A percentile compares a stretch with the other conserved stretches of the same genome.
Conservation (phyloP, 2,329 filamentous ascomycete species). For the Fusarium pseudograminearum region DNA sequence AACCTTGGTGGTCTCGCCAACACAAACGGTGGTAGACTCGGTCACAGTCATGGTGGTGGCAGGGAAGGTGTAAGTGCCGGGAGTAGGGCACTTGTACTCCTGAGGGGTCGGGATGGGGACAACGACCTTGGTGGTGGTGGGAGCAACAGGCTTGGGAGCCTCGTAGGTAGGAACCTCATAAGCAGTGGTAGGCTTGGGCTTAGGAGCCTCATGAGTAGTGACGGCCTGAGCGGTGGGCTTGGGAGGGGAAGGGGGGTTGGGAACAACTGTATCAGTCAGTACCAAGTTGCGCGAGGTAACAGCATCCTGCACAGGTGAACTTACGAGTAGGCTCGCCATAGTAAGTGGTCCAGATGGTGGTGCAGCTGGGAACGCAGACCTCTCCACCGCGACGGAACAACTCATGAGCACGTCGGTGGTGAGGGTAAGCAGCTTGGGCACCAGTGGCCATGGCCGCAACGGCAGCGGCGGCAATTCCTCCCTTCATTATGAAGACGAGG, state of each 20-base stretch:
- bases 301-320: constrained; percentile 45
- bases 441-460: constrained; percentile 69
- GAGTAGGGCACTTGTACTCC: constrained; percentile 68
- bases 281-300: neutral
- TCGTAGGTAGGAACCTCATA: constrained; percentile 25
- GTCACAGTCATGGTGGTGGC: constrained; percentile 77
- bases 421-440: constrained; percentile 65
- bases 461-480: constrained; percentile 73
- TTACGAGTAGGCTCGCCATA: constrained; percentile 75
- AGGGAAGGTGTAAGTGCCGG: constrained; percentile 81
- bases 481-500: constrained; percentile 76
- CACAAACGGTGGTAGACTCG: constrained; percentile 75
- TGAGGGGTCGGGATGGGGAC: constrained; percentile 65
- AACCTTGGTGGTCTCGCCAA: constrained; percentile 70
- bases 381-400: constrained; percentile 65
- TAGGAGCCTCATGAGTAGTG: constrained; percentile 29
- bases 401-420: constrained; percentile 73
- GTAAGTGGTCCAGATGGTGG: constrained; percentile 78
- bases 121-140: constrained; percentile 55
- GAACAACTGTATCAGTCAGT: constrained; percentile 54
- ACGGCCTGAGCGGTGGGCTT: constrained; percentile 36
- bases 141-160: constrained; percentile 32
- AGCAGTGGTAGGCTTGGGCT: constrained; percentile 25
- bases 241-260: constrained; percentile 51
- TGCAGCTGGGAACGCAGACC: constrained; percentile 73